Percentiles rank a stretch among this genome's conserved stretches.
Conservation (phyloP, 2,329 filamentous ascomycete genomes). For the Pezicula radicicola region DNA sequence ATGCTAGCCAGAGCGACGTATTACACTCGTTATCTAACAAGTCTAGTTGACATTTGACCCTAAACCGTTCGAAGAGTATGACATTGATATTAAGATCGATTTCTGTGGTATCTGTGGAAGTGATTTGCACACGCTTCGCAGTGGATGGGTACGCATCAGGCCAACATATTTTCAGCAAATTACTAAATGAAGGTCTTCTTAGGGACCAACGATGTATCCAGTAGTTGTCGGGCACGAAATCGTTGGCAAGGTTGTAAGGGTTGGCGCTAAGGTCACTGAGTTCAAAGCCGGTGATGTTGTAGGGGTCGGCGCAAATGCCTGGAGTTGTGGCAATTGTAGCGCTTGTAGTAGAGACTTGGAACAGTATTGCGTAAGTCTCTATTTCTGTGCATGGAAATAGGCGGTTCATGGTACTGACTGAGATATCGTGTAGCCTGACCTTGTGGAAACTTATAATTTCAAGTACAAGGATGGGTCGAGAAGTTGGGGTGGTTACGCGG, state of each 20-base stretch:
- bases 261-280: constrained; percentile 58
- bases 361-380: constrained; percentile 9
- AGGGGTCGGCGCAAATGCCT: constrained; percentile 47
- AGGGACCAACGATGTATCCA: neutral
- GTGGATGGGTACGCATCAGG: constrained; percentile 33
- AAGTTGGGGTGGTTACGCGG: neutral
- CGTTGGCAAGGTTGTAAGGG: constrained; percentile 34
- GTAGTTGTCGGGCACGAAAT: constrained; percentile 43
- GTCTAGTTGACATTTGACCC: constrained; percentile 32
- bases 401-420: too few relatives aligned
- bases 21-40: too few relatives aligned
- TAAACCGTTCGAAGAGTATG: constrained; percentile 80
- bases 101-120: constrained; percentile 72
- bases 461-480: constrained; percentile 2
- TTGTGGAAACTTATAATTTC: constrained; percentile 1
- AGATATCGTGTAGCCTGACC: neutral
- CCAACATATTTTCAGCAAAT: neutral
- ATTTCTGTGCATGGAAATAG: neutral
- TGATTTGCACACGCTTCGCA: constrained; percentile 65
- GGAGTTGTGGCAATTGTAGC: constrained; percentile 44
- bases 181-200: neutral
- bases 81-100: constrained; percentile 82
- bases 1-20: too few relatives aligned
- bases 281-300: constrained; percentile 46
- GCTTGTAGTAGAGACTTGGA: constrained; percentile 10